Base-by-base conservation (phyloP, 2,329 filamentous ascomycete species). In the Nectriaceae sp. region DNA sequence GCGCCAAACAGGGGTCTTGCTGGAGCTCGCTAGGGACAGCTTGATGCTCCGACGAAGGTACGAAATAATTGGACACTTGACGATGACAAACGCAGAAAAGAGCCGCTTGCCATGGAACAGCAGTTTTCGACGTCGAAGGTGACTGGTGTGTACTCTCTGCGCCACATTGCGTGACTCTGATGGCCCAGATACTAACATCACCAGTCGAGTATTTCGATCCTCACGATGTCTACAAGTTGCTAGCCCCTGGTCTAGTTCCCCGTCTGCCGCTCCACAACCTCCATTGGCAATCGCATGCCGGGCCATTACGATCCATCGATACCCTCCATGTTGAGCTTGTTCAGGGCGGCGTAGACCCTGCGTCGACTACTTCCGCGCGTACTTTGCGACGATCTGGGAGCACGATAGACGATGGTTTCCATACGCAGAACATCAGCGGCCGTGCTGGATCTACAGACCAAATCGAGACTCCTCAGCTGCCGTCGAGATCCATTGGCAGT, bases 121-220 rank as follows among this genome's bases (percentile, higher is more conserved):
- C 76, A 80, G 59, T 83, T 80, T 57, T 86, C 85, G 65, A 86
- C 84, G 61, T 89, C 86, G 60, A 90, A 90, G 78, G 88, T 90
- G 64, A 89, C 86, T 67, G 86, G 87, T 89, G 74, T 45, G 69
- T 55, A 35, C 31, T 20, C 21, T 42, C 15, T 11, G 24, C 24
- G 24, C 24, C 6, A 13, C 43, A 36, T 36, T 21, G 20, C 13
- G 10, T 44, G 36, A 13, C 29, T 29, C 22, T 42, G 21, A 21
- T 41, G 38, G 37, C 24, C 21, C 47, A 18, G 19, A 22, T 44
- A 44, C 42, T 45, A 37, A 40, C 52, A 40, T 47, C 33, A 62
- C 52, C 43, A 96, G 91, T 97, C 75, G 92, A 97, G 77, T 99
- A 96, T 74, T 90, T 89, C 74, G 94, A 99, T 73, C 93, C 94